Conservation (phyloP, 2,329 filamentous ascomycete species). For the Reticulascus tulasneorum region DNA sequence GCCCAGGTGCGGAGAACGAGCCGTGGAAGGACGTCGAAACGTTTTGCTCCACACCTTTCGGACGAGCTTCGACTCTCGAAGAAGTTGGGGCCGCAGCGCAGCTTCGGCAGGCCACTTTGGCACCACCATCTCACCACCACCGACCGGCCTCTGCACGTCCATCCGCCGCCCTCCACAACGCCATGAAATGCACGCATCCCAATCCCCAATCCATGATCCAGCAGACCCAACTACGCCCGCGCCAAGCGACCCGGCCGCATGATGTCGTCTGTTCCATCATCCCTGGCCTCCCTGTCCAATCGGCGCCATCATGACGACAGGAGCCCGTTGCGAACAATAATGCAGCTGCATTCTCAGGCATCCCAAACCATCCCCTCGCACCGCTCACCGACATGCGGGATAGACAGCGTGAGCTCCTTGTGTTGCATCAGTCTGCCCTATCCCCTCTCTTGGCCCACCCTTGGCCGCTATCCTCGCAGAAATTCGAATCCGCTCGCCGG, state of each 20-base stretch:
- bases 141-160: not conserved
- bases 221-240: constrained; percentile 9
- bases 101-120: constrained; percentile 5
- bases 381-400: not conserved
- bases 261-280: constrained; percentile 11
- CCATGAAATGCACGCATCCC: not conserved
- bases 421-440: not conserved
- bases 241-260: constrained; percentile 12
- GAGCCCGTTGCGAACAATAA: constrained; percentile 3
- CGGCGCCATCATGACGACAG: constrained; percentile 2
- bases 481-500: no score
- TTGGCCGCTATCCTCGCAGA: no score
- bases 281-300: constrained; percentile 8
- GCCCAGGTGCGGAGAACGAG: no score
- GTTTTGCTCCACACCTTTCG: no score
- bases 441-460: not conserved
- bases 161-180: not conserved
- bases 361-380: constrained; percentile 3
- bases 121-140: constrained; percentile 12
- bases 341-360: constrained; percentile 2
- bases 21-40: no score
- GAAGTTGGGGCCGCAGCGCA: no score
- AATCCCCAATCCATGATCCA: not conserved
- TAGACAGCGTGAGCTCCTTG: constrained; percentile 1
- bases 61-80: no score